Conservation (phyloP, 148 eudicot species). For the Amaranthus palmeri region DNA sequence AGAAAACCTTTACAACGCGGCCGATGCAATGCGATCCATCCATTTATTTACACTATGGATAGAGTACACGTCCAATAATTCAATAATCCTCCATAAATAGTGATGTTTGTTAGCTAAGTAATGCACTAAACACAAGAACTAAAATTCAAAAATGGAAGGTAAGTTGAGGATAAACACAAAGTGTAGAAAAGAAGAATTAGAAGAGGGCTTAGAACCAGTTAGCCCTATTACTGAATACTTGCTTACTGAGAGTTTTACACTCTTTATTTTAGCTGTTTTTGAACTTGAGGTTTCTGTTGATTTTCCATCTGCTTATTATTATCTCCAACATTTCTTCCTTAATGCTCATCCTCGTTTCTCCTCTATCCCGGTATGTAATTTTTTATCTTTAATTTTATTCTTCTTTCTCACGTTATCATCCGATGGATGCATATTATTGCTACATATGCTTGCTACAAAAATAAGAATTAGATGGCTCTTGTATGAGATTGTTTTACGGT, state of each 20-base stretch:
- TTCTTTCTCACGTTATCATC: too few species aligned
- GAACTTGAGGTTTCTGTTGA: background rate
- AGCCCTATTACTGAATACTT: background rate
- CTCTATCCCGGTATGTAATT: background rate
- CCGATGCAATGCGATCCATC: too few species aligned
- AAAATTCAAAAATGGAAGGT: background rate
- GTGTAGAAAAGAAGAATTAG: background rate
- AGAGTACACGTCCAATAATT: too few species aligned
- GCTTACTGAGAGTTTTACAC: background rate
- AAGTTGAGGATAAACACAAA: slow-evolving; percentile 1
- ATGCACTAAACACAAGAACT: too few species aligned
- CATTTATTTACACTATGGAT: too few species aligned
- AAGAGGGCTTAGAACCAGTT: background rate
- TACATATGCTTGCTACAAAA: too few species aligned
- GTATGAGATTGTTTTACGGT: too few species aligned
- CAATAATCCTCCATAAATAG: too few species aligned
- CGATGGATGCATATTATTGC: too few species aligned
- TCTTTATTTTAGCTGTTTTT: background rate
- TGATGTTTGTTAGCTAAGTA: too few species aligned
- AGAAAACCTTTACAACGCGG: too few species aligned
- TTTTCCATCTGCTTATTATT: background rate
- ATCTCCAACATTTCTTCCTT: background rate
- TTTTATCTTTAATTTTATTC: background rate
- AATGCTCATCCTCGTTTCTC: background rate
- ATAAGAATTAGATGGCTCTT: too few species aligned